A percentile compares a stretch with the other conserved stretches of the same genome.
phyloP scores from a whole-genome alignment of 2,329 filamentous ascomycete genomes.

The Hypomyces perniciosus region DNA sequence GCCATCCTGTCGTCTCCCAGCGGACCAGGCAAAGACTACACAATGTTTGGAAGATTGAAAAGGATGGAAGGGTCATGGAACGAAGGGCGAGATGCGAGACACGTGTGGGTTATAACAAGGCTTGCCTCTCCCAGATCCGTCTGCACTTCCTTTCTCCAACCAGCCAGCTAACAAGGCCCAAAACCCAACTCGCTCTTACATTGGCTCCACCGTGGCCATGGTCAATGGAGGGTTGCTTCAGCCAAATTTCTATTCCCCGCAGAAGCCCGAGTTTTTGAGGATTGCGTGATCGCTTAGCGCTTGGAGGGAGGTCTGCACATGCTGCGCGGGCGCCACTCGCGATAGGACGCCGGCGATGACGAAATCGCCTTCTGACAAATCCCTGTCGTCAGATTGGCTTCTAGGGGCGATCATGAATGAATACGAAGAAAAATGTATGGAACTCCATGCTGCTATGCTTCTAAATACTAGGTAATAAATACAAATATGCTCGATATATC shows the following conservation, averaged over 20 bases:
- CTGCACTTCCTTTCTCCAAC: neutral
- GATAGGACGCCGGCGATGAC: conserved; percentile 15
- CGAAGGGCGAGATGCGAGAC: neutral
- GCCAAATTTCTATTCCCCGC: conserved; percentile 20
- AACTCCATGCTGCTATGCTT: no score
- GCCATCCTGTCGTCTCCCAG: conserved; percentile 35
- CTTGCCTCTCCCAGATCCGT: neutral
- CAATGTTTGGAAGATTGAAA: neutral
- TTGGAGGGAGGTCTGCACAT: conserved; percentile 9
- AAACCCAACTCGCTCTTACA: neutral
- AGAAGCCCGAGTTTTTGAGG: conserved; percentile 20
- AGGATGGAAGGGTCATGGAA: neutral
- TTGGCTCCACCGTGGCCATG: conserved; percentile 7
- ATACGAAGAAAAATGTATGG: neutral
- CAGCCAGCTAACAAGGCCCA: neutral
- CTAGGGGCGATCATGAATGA: neutral
- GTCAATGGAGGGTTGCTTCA: conserved; percentile 1
- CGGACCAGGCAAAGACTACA: neutral
- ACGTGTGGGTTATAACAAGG: conserved; percentile 5
- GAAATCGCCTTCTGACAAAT: conserved; percentile 21
- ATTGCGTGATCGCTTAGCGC: conserved; percentile 33
- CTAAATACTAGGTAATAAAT: no score
- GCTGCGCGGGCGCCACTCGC: conserved; percentile 10
- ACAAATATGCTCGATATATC: no score
- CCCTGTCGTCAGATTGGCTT: conserved; percentile 16